Base-by-base conservation (phyloP, 768 basidiomycete genomes). In the Macrolepiota albuminosa region DNA sequence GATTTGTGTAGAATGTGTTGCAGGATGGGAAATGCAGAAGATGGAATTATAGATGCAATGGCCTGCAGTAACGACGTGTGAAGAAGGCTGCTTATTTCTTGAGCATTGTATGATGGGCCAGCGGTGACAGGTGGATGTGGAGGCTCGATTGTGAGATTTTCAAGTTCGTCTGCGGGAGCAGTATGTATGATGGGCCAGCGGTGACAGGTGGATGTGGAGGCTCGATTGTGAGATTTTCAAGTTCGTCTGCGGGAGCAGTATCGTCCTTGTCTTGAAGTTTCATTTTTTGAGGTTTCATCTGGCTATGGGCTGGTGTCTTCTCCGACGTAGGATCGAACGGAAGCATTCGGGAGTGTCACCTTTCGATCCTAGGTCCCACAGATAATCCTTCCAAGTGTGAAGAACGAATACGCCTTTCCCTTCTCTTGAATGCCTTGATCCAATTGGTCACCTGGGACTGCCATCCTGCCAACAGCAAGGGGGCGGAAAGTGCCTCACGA, bases 341-440 rank as follows among this genome's bases (percentile, higher is more conserved):
- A 9, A 70, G 68, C 43, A 72, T 66, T 76, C 78, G 0, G 90
- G 88, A 4, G 80, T 76, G 45, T 88, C 84, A 2, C 63, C 60
- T 67, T 85, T 89, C n/a, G 73, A 73, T 31, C 91, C 91, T 76
- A 88, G 78, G 10, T 85, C 80, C 84, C 89, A 93, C 11, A 93
- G 69, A 65, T 79, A 73, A 65, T 93, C 91, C 66, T 87, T 88
- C 85, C 88, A 91, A 2, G 85, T 83, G 65, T 93, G 92, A 21
- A 87, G 62, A 4, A 91, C 73, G 40, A 77, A 76, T 9, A 92
- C 89, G 89, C 92, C 69, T 93, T 93, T 1, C 92, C 92, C 66
- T 90, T 91, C 55, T 75, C 78, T 59, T 72, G 71, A 24, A 70
- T 73, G 37, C 73, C 71, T 48, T 74, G 70, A 42, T 68, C 68